These are phyloP conservation scores for Scutellaria baicalensis DNA, from an alignment of 257 asterid genomes.

Conservation along the genomic window DNA sequence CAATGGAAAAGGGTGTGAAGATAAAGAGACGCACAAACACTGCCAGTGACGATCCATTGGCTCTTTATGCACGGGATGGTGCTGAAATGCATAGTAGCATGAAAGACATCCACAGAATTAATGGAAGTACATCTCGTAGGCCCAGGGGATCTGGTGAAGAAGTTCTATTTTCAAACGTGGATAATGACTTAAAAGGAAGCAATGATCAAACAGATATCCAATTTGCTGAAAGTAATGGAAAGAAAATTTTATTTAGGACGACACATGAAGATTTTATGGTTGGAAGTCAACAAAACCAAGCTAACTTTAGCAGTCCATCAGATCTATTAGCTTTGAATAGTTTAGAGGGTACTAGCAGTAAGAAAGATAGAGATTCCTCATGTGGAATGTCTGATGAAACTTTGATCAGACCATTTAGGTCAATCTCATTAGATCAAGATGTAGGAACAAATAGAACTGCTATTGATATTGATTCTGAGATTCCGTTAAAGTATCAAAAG, in stretches of 20 bases:
- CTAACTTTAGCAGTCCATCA: slow-evolving; percentile 36
- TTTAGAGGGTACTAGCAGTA: slow-evolving; percentile 29
- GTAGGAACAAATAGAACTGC: slow-evolving; percentile 47
- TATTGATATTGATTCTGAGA: slow-evolving; percentile 70
- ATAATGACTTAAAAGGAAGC: slow-evolving; percentile 29
- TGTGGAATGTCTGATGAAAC: slow-evolving; percentile 63
- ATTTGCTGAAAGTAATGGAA: slow-evolving; percentile 48
- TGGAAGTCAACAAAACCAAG: slow-evolving; percentile 32
- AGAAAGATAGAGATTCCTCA: slow-evolving; percentile 39
- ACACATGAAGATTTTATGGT: slow-evolving; percentile 55
- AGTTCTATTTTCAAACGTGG: slow-evolving; percentile 30
- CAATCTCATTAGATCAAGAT: slow-evolving; percentile 51
- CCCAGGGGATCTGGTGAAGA: slow-evolving; percentile 46
- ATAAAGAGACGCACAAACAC: slow-evolving; percentile 37
- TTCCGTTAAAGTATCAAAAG: slow-evolving; percentile 45
- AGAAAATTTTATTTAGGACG: slow-evolving; percentile 38
- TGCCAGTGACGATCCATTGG: slow-evolving; percentile 42
- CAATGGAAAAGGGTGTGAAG: slow-evolving; percentile 47
- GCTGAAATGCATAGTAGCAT: slow-evolving; percentile 39
- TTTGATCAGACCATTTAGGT: slow-evolving; percentile 72
- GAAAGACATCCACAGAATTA: slow-evolving; percentile 22
- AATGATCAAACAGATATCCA: slow-evolving; percentile 39
- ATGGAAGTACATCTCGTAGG: slow-evolving; percentile 29
- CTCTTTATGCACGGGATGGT: slow-evolving; percentile 31
- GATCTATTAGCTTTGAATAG: slow-evolving; percentile 46